Percentiles rank a stretch among this genome's conserved stretches.
These are phyloP conservation scores for Rubroboletus pulcherrimus DNA, from an alignment of 768 basidiomycete species.

Conservation along the genomic window DNA sequence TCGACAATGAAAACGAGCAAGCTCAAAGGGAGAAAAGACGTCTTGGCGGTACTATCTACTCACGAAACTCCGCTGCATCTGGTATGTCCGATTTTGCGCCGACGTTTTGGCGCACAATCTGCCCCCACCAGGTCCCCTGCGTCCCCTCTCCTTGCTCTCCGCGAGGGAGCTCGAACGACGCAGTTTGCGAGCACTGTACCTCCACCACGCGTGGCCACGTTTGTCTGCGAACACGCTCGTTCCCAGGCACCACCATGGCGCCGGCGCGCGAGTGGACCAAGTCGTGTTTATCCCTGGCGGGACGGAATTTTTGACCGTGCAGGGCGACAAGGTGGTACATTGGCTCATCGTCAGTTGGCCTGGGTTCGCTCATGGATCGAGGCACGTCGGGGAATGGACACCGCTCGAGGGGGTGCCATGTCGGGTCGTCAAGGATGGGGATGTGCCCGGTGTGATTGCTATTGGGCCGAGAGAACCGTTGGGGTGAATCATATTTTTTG, in stretches of 20 bases:
- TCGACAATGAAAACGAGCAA: background rate
- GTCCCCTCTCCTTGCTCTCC: conserved; percentile 12
- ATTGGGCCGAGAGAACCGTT: conserved; percentile 15
- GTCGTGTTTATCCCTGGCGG: conserved; percentile 27
- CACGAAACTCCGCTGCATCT: conserved; percentile 23
- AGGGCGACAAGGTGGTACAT: conserved; percentile 21
- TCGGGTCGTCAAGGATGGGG: conserved; percentile 19
- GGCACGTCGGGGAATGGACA: conserved; percentile 19
- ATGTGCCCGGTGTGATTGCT: conserved; percentile 17
- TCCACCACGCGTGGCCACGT: conserved; percentile 20
- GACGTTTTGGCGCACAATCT: conserved; percentile 21
- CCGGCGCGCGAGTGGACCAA: conserved; percentile 18
- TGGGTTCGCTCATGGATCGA: conserved; percentile 12
- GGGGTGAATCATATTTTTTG: background rate
- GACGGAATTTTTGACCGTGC: conserved; percentile 26
- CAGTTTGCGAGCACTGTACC: conserved; percentile 27
- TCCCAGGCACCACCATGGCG: background rate
- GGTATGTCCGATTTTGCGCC: conserved; percentile 20
- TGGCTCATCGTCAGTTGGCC: conserved; percentile 22
- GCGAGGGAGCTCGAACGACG: conserved; percentile 26
- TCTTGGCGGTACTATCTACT: conserved; percentile 28
- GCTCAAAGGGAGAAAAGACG: conserved; percentile 15
- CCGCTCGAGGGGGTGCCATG: conserved; percentile 16
- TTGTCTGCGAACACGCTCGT: conserved; percentile 13
- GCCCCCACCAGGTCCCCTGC: conserved; percentile 17